Conservation (phyloP, 805 yeast genomes). For the Cyberlindnera saturnus region DNA sequence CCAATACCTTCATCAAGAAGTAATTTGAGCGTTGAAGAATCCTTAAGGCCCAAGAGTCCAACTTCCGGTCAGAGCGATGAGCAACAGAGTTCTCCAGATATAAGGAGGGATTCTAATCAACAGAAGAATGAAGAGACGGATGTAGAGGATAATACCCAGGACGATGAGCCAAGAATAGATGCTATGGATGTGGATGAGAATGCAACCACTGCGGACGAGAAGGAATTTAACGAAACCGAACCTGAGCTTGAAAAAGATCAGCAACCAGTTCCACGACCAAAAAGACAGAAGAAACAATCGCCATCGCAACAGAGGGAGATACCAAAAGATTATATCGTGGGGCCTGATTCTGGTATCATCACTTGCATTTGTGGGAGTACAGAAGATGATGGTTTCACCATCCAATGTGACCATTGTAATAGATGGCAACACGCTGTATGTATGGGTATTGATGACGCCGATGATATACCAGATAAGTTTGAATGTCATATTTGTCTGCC, state of each 20-base stretch:
- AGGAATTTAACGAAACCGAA: slow-evolving; percentile 1
- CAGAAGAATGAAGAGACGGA: slow-evolving; percentile 12
- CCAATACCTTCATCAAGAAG: slow-evolving; percentile 50
- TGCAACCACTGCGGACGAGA: slow-evolving; percentile 2
- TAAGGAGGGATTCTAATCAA: slow-evolving; percentile 1
- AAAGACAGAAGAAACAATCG: slow-evolving; percentile 8
- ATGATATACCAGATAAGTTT: slow-evolving; percentile 78
- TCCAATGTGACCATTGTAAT: slow-evolving; percentile 88
- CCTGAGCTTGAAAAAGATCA: slow-evolving; percentile 3
- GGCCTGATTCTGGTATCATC: slow-evolving; percentile 77
- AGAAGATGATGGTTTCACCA: slow-evolving; percentile 89
- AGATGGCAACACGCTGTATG: slow-evolving; percentile 97
- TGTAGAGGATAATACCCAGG: slow-evolving; percentile 1
- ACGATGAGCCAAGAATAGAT: slow-evolving; percentile 1
- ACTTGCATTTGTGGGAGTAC: slow-evolving; percentile 85
- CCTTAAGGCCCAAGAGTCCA: neutral
- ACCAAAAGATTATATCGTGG: slow-evolving; percentile 46
- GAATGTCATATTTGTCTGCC: slow-evolving; percentile 74
- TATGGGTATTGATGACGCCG: slow-evolving; percentile 66
- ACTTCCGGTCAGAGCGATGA: too few relatives aligned
- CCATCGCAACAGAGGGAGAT: neutral
- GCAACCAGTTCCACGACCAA: neutral
- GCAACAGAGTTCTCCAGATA: slow-evolving; percentile 3
- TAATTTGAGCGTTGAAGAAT: slow-evolving; percentile 8
- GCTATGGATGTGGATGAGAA: slow-evolving; percentile 2